A percentile compares a stretch with the other conserved stretches of the same genome.
Evolutionary conservation across 1,284 basidiomycete genomes (phyloP).

Genomic region (Taiwanofungus camphoratus): DNA sequence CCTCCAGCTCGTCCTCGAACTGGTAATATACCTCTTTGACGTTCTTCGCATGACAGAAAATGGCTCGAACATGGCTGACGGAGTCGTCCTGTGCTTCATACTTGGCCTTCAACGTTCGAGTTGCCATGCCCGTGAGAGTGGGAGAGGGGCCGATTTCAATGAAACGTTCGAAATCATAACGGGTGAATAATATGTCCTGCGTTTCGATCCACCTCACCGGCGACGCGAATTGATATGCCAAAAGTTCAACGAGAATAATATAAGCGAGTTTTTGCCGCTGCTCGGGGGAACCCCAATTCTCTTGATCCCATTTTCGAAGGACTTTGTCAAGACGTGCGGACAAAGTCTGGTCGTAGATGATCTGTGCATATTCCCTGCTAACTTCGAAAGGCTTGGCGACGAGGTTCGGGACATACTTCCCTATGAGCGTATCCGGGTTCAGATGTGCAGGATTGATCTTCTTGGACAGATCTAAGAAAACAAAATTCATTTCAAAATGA

Average conservation of each 20-base stretch:
- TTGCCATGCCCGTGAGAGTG: conserved; percentile 94
- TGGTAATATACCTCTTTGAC: conserved; percentile 97
- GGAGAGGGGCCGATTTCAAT: conserved; percentile 97
- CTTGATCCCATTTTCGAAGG: conserved; percentile 89
- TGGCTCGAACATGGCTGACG: conserved; percentile 71
- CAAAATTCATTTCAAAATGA: background rate
- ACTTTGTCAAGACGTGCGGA: conserved; percentile 93
- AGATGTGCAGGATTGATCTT: conserved; percentile 91
- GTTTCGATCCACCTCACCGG: conserved; percentile 99
- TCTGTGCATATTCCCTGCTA: conserved; percentile 85
- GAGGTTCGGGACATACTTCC: conserved; percentile 96
- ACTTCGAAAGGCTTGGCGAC: conserved; percentile 94
- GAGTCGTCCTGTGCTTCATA: conserved; percentile 91
- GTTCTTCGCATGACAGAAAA: conserved; percentile 94
- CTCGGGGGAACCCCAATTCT: conserved; percentile 78
- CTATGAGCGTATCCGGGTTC: conserved; percentile 88
- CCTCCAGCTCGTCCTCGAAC: conserved; percentile 84
- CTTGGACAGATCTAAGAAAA: conserved; percentile 82
- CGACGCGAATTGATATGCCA: conserved; percentile 95
- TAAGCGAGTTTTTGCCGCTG: conserved; percentile 93
- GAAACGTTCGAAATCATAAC: conserved; percentile 90
- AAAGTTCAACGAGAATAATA: conserved; percentile 91
- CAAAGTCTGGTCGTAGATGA: conserved; percentile 92
- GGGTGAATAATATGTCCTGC: conserved; percentile 88
- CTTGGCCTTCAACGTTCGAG: conserved; percentile 91